Conservation (phyloP, 768 basidiomycete genomes). For the Lactarius trivialis region DNA sequence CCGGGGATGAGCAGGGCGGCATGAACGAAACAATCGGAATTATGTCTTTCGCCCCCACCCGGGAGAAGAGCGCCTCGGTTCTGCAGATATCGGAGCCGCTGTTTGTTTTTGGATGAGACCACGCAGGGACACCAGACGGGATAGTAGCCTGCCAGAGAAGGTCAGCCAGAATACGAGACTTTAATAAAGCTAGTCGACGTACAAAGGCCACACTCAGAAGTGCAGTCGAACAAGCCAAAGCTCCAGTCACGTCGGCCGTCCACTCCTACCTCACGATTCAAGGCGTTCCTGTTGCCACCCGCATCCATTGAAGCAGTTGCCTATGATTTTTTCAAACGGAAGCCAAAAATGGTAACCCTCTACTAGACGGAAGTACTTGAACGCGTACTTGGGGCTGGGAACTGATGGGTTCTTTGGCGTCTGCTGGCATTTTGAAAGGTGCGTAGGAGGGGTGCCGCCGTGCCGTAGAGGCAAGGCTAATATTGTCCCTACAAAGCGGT, state of each 20-base stretch:
- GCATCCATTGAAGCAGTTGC: neutral
- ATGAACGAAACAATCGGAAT: slow-evolving; percentile 37
- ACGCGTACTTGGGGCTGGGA: neutral
- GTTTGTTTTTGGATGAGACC: slow-evolving; percentile 35
- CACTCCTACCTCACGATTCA: slow-evolving; percentile 23
- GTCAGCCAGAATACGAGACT: slow-evolving; percentile 14
- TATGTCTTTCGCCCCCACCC: slow-evolving; percentile 30
- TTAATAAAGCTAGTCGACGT: slow-evolving; percentile 11
- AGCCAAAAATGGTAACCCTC: neutral
- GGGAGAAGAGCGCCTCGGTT: slow-evolving; percentile 31
- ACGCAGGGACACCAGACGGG: slow-evolving; percentile 39
- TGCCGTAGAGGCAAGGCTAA: no score
- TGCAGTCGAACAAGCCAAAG: slow-evolving; percentile 26
- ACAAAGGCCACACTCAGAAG: slow-evolving; percentile 26
- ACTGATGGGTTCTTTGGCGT: neutral
- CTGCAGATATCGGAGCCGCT: slow-evolving; percentile 35
- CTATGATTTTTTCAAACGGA: neutral
- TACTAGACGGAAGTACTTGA: neutral
- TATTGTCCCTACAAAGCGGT: neutral
- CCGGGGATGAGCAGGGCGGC: slow-evolving; percentile 27
- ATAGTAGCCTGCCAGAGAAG: slow-evolving; percentile 28
- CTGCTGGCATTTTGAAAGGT: neutral
- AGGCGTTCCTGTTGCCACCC: slow-evolving; percentile 24
- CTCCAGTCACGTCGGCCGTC: slow-evolving; percentile 33
- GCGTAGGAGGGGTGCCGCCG: no score